Evolutionary conservation across 805 yeast genomes (phyloP), one percentile per base, ranked within the genome.

Genomic region (Myxozyma kluyveri): DNA sequence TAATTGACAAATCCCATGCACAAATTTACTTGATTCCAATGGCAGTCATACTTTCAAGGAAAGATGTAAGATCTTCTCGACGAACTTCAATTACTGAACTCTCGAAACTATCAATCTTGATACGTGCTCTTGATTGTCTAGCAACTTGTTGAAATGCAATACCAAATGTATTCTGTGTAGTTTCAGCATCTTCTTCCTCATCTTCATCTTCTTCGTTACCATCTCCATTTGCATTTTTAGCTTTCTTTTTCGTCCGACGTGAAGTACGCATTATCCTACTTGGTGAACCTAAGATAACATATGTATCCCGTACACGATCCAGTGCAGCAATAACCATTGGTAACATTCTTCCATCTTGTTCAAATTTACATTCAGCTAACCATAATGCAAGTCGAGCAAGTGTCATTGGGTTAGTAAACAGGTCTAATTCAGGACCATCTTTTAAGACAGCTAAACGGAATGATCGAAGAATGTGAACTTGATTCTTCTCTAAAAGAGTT

Each of bases 31-130:
- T 0, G 83, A 58, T 0, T 67, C n/a, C 59, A 12, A 55, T 49
- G 4, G 41, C 67, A 9, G 96, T 87, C 56, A 91, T 72, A 52
- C 81, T 80, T 66, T 93, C 98, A 55, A 93, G 70, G 64, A 93
- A 93, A 45, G 96, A 87, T 3, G 88, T 75, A 57, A 93, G 72
- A 66, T 93, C 99, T 44, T 90, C 96, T 64, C 83, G 84, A 54
- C 88, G 72, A 39, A 93, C 83, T 70, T 93, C 97, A 40, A 93
- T 88, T 21, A 93, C 87, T 2, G 97, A 82, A 58, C 95, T 86
- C 66, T 93, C 98, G 69, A 93, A 93, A 64, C 96, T 88, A 67
- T 93, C 98, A 56, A 93, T 86, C 63, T 91, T 78, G 18, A 89
- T 89, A 61, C 86, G 82, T 2, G 97, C 96, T 38, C 89, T 91